These are phyloP conservation scores for Penicillium italicum DNA, from an alignment of 2,329 filamentous ascomycete genomes.

Conservation along the genomic window DNA sequence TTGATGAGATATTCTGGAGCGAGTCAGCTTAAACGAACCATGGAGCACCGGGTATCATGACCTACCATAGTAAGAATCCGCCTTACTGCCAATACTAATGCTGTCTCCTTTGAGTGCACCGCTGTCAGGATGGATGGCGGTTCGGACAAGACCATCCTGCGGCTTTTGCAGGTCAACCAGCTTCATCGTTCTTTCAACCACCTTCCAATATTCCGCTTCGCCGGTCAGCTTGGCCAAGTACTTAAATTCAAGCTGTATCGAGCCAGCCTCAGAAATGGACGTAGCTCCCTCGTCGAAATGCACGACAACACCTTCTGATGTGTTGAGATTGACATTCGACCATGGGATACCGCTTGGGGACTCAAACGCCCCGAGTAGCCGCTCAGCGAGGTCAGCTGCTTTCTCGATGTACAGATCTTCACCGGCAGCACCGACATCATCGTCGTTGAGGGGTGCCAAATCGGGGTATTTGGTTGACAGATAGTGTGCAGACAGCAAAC, in stretches of 20 bases:
- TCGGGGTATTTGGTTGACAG: constrained; percentile 78
- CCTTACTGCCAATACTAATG: constrained; percentile 86
- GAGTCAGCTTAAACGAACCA: constrained; percentile 8
- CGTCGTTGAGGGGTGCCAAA: constrained; percentile 69
- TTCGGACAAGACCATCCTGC: constrained; percentile 81
- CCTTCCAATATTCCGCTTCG: constrained; percentile 88
- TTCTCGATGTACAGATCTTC: constrained; percentile 96
- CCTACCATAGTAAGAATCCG: constrained; percentile 85
- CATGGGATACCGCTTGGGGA: constrained; percentile 82
- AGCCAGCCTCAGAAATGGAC: constrained; percentile 90
- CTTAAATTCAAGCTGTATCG: constrained; percentile 92
- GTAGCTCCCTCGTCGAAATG: constrained; percentile 84
- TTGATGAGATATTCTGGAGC: constrained; percentile 85
- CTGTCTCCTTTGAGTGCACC: constrained; percentile 80
- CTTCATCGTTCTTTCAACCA: constrained; percentile 86
- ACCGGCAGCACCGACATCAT: constrained; percentile 67
- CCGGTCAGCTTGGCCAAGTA: constrained; percentile 93
- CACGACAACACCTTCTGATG: constrained; percentile 70
- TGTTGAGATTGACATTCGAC: constrained; percentile 83
- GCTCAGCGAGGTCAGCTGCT: constrained; percentile 85
- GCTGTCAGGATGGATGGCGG: constrained; percentile 76
- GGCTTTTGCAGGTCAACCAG: constrained; percentile 78
- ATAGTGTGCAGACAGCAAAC: constrained; percentile 88
- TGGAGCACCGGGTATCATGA: background rate
- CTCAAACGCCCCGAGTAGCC: constrained; percentile 82